A percentile compares a stretch with the other conserved stretches of the same genome.
phyloP scores from a whole-genome alignment of 1,284 basidiomycete species.

The Cerioporus squamosus region DNA sequence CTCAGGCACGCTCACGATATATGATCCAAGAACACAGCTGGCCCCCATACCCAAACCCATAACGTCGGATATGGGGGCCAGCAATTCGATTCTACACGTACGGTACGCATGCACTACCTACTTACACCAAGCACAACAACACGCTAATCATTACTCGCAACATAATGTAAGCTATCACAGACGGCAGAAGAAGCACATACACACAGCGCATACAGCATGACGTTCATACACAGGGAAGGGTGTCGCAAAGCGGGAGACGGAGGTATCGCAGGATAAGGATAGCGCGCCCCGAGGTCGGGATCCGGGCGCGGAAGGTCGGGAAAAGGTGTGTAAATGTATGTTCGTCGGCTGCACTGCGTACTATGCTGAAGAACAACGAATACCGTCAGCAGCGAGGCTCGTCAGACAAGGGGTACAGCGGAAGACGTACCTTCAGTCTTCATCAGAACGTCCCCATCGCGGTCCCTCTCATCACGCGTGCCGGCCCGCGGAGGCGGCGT shows the following conservation, averaged over 20 bases:
- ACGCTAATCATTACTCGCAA: conserved; percentile 16
- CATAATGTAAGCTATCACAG: conserved; percentile 18
- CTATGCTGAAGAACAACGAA: conserved; percentile 3
- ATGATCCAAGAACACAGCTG: no score
- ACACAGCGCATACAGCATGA: neutral
- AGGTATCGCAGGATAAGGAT: conserved; percentile 11
- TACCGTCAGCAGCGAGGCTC: neutral
- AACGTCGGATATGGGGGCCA: neutral
- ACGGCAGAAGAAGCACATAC: conserved; percentile 4
- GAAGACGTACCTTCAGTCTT: conserved; percentile 22
- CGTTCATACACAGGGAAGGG: neutral
- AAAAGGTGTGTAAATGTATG: neutral
- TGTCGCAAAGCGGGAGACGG: neutral
- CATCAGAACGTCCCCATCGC: conserved; percentile 11
- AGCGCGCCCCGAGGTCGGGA: neutral
- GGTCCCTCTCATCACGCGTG: conserved; percentile 5
- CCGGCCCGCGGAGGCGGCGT: neutral
- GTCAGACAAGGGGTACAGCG: neutral
- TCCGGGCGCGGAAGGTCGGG: neutral
- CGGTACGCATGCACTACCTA: conserved; percentile 7
- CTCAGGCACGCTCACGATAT: no score
- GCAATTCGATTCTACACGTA: conserved; percentile 19
- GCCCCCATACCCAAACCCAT: no score
- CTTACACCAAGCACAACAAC: neutral
- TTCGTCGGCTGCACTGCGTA: neutral